Conservation (phyloP, 371 early-diverging fungal genomes). For the Zopfochytrium polystomum region DNA sequence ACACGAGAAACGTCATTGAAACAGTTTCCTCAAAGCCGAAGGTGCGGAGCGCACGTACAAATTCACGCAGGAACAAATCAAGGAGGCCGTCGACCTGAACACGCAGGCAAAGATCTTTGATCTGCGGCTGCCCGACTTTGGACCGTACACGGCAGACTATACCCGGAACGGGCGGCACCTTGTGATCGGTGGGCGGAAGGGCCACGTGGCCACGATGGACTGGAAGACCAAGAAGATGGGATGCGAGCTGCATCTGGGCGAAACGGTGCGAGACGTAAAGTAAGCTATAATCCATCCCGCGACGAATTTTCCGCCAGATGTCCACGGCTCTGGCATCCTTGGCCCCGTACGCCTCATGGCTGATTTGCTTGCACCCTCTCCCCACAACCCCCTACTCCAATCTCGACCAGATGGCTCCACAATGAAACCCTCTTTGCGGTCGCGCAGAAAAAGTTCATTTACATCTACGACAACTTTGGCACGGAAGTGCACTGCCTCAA, state of each 20-base stretch:
- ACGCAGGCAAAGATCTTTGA: slow-evolving; percentile 80
- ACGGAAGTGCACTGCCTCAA: slow-evolving; percentile 91
- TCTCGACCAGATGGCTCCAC: slow-evolving; percentile 78
- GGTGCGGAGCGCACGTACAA: slow-evolving; percentile 86
- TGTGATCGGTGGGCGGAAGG: slow-evolving; percentile 85
- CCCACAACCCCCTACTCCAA: neutral
- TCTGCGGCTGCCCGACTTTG: slow-evolving; percentile 78
- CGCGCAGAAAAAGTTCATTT: slow-evolving; percentile 95
- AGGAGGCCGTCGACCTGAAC: slow-evolving; percentile 71
- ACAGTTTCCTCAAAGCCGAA: slow-evolving; percentile 74
- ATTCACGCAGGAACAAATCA: slow-evolving; percentile 75
- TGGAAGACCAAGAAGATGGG: slow-evolving; percentile 81
- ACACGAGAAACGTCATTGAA: neutral
- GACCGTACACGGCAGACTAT: slow-evolving; percentile 87
- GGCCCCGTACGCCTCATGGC: no score
- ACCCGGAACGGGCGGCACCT: slow-evolving; percentile 85
- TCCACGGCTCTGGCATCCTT: no score
- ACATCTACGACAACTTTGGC: slow-evolving; percentile 94
- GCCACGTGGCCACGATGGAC: slow-evolving; percentile 90
- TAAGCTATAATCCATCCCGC: no score
- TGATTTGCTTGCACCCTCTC: no score
- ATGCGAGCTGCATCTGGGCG: slow-evolving; percentile 85
- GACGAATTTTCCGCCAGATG: no score
- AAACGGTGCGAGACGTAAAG: slow-evolving; percentile 87
- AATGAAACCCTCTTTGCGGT: slow-evolving; percentile 96